phyloP scores from a whole-genome alignment of 2,329 filamentous ascomycete species.

The Pezizomycotina sp. region DNA sequence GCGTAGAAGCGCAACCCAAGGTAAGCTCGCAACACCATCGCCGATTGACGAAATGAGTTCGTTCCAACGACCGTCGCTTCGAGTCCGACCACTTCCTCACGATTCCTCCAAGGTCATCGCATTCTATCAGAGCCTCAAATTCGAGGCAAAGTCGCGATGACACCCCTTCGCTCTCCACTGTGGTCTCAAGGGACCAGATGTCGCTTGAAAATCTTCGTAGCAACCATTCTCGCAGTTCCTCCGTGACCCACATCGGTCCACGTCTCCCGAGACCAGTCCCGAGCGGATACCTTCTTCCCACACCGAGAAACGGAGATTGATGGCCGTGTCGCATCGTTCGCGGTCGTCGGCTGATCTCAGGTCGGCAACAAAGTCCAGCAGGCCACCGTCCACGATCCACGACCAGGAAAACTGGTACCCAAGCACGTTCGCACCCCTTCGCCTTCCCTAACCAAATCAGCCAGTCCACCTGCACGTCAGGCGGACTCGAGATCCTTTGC shows the following conservation, averaged over 20 bases:
- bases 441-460: conserved; percentile 15
- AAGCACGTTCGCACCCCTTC: conserved; percentile 13
- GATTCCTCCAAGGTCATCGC: conserved; percentile 4
- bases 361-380: conserved; percentile 12
- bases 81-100: too few species aligned
- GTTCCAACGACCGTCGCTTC: conserved; percentile 8
- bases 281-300: conserved; percentile 12
- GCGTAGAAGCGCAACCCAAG: conserved; percentile 11
- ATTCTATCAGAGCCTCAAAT: conserved; percentile 14
- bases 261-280: conserved; percentile 17
- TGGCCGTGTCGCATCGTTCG: conserved; percentile 10
- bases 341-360: conserved; percentile 14
- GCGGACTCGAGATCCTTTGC: conserved; percentile 12
- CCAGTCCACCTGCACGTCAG: conserved; percentile 9
- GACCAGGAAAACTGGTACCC: conserved; percentile 14
- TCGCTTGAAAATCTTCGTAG: conserved; percentile 16
- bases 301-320: conserved; percentile 7
- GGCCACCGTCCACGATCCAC: conserved; percentile 14
- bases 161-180: conserved; percentile 15
- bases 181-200: conserved; percentile 14
- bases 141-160: conserved; percentile 14
- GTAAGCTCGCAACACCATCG: conserved; percentile 10
- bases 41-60: conserved; percentile 10
- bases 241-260: conserved; percentile 9
- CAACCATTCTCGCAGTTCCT: conserved; percentile 10